A percentile compares a stretch with the other conserved stretches of the same genome.
Conservation (phyloP, 148 eudicot species). For the Gaultheria prostrata region DNA sequence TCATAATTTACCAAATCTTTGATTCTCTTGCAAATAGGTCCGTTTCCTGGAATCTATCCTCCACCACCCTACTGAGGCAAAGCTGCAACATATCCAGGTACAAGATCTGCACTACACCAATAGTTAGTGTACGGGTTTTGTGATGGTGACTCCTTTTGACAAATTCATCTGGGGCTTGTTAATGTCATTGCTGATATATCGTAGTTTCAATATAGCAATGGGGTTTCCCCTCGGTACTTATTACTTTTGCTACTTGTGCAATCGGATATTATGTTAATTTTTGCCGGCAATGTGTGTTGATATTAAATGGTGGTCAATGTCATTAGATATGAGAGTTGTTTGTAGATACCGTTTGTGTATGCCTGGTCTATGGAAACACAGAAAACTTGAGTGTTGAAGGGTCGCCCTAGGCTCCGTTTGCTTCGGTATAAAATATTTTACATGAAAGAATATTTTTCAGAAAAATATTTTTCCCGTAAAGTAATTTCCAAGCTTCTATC, state of each 20-base stretch:
- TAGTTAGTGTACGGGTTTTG: not conserved
- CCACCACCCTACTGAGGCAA: slow-evolving; percentile 46
- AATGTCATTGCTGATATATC: not conserved
- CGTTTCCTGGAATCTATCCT: slow-evolving; percentile 42
- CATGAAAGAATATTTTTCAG: too few species aligned
- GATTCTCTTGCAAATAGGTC: not conserved
- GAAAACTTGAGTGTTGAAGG: not conserved
- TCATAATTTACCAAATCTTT: slow-evolving; percentile 16
- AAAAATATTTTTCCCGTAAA: too few species aligned
- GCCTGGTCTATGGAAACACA: not conserved
- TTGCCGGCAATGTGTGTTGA: not conserved
- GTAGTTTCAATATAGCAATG: not conserved
- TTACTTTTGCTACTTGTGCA: not conserved
- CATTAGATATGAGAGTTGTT: not conserved
- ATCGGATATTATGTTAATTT: not conserved
- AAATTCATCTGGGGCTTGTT: slow-evolving; percentile 13
- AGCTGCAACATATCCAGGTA: slow-evolving; percentile 5
- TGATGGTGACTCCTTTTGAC: not conserved
- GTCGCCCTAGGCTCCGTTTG: not conserved
- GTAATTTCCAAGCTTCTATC: too few species aligned
- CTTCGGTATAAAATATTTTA: too few species aligned
- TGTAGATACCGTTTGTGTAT: not conserved
- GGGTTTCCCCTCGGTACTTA: not conserved
- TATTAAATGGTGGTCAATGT: not conserved
- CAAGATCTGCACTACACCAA: not conserved